Base-by-base conservation (phyloP, 441 rosid genomes). In the Gossypium laxum region DNA sequence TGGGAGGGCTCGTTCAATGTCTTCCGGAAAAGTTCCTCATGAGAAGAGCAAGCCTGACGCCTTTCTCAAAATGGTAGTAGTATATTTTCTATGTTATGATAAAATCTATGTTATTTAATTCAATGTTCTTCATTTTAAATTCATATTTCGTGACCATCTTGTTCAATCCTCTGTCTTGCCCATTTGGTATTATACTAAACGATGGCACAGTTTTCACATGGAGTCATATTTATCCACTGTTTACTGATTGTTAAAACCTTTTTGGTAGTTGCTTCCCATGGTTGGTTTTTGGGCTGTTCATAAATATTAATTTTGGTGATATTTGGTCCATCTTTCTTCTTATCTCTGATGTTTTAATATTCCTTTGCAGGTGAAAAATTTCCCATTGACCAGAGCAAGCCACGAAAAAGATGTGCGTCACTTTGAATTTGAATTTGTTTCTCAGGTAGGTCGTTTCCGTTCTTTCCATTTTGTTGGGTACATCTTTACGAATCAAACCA, bases 351-450 rank as follows among this genome's bases (percentile, higher is more conserved):
- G 19, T 63, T 70, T 56, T 50, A 48, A 21, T 65, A 72, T 74
- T 34, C 69, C 72, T 63, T 24, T 82, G 72, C 66, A 90, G 97
- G 79, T 82, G 43, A 88, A 81, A 78, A 92, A 88, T 72, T 81
- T 83, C 67, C 80, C 77, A 14, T 79, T 92, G 89, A 83, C 92
- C 71, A 87, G 80, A 72, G 78, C 55, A 69, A 90, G 80, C 71
- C 74, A 82, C 70, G 89, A 86, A 74, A 94, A 88, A 82, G 98
- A 90, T 82, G 97, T 94, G 69, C 91, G 84, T 48, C 97, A 90
- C 82, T 89, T 94, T 41, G 98, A 90, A 80, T 90, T 94, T 76
- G 92, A 92, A 52, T 90, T 83, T 82, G 79, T 75, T 82, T 85
- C 94, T 59, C 50, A 83, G 11, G 98, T 92, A 79, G 87, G 94